Percentiles rank a stretch among this genome's conserved stretches.
phyloP scores from a whole-genome alignment of 306 rosid species.

The Vigna unguiculata region DNA sequence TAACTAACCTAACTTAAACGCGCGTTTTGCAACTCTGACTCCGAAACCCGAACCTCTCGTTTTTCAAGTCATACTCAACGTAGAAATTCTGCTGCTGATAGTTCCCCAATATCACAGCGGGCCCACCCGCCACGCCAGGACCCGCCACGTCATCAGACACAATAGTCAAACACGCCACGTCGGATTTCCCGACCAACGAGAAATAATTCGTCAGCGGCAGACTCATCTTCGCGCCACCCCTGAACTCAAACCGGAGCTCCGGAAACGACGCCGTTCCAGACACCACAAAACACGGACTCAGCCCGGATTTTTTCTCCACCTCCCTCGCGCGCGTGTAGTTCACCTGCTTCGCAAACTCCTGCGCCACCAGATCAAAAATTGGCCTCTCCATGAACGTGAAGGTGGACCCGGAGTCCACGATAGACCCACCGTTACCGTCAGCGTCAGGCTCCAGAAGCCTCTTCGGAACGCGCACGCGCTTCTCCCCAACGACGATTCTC shows the following conservation, averaged over 20 bases:
- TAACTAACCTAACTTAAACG: not conserved
- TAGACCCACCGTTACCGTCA: constrained; percentile 66
- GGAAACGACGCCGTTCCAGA: constrained; percentile 52
- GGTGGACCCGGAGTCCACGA: constrained; percentile 83
- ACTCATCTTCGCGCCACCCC: constrained; percentile 77
- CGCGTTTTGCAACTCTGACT: constrained; percentile 48
- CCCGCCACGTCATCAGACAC: constrained; percentile 53
- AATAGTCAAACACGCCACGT: constrained; percentile 67
- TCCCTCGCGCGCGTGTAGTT: constrained; percentile 60
- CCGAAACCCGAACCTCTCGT: constrained; percentile 65
- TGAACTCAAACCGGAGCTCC: constrained; percentile 60
- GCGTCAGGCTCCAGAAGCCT: constrained; percentile 57
- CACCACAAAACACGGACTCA: constrained; percentile 65
- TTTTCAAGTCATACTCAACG: constrained; percentile 69
- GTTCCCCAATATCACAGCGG: constrained; percentile 72
- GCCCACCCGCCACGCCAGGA: constrained; percentile 47
- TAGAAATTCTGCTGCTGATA: constrained; percentile 73
- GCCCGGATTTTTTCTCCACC: constrained; percentile 61
- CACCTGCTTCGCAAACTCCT: constrained; percentile 61
- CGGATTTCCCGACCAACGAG: constrained; percentile 49
- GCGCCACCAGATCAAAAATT: constrained; percentile 58
- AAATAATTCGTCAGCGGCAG: constrained; percentile 62
- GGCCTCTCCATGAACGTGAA: constrained; percentile 78
- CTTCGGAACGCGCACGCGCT: constrained; percentile 59
- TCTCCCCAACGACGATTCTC: constrained; percentile 61